Evolutionary conservation across 805 yeast genomes (phyloP), one percentile per base, ranked within the genome.

Genomic region (Candida suzukii): DNA sequence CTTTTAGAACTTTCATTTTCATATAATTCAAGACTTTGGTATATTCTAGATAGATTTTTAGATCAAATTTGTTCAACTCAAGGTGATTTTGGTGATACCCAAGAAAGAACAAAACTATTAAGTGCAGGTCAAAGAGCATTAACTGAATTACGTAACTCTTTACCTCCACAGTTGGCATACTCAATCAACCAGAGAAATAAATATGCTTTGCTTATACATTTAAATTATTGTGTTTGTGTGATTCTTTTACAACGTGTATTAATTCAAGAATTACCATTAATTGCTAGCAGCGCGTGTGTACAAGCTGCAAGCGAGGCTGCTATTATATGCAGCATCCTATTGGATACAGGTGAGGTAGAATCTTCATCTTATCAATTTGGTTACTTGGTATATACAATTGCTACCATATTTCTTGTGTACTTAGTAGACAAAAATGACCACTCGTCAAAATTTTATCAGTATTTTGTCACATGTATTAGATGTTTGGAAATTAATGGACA

Each of bases 71-170:
- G 54, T 28, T 58, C 66, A 0, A 50, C 51, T 14, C 52, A 51
- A 27, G 56, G 57, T 37, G 66, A 62, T 40, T 35, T 60, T 29
- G 66, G 66, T 8, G 67, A 61, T 40, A 56, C 60, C 1, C 54
- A 48, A 27, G 55, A 60, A 38, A 41, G 56, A 28, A 17, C 41
- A 20, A 58, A 49, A 19, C 41, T 61, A 8, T 35, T 60, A 20
- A 37, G 40, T 4, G 50, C 60, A 21, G 64, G 56, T 1, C 46
- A 51, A 31, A 50, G 44, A 19, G 46, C 58, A 1, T 38, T 60
- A 7, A 31, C 44, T 3, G 60, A 60, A 18, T 40, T 62, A 38
- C 46, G 42, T 13, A 37, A 36, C 4, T 43, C 63, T 1, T 39
- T 56, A 10, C 63, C 63, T 2, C 11, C 43, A 1, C 40, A 37